Evolutionary conservation across 371 early-diverging fungal species (phyloP), one percentile per base, ranked within the genome.

Genomic region (Circinella minor): DNA sequence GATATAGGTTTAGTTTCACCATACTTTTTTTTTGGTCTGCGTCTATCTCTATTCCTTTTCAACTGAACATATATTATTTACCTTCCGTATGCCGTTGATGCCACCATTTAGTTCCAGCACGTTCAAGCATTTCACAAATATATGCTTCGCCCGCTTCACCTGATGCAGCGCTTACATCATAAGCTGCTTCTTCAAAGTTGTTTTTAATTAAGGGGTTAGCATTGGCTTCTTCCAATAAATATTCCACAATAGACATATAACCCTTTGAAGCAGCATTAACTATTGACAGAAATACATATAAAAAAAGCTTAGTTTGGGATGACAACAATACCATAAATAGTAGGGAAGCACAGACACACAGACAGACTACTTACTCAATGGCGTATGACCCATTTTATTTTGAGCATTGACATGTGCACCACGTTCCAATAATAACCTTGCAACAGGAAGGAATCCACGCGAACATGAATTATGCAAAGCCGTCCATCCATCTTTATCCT

Each of bases 401-500:
- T 83, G 81, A n/a, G 85, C 85, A 76, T 92, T 84, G 10, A 91
- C 85, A 48, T 81, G 80, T 3, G 89, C 90, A 4, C 84, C 86
- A 18, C 81, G 76, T 61, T 88, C 87, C 36, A 90, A 71, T 14
- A 93, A 78, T 48, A 85, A 76, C 18, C 87, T 82, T 0, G 89
- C 90, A 51, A 92, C 80, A 7, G 87, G 82, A 8, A 88, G 74
- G 68, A 84, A 84, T 2, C 92, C 92, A 43, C 81, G 79, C 8
- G 90, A 82, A 57, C 88, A 88, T 18, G 93, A 91, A 75, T 93
- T 94, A 79, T 95, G 96, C 43, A 96, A 84, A 1, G 94, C 88
- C 13, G 93, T 91, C 95, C 95, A 96, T 0, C 95, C 95, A 68
- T 95, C 94, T 66, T 82, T 86, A 74, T 95, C 95, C n/a, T 83